phyloP scores from a whole-genome alignment of 2,329 filamentous ascomycete genomes.

The Monascus ruber region DNA sequence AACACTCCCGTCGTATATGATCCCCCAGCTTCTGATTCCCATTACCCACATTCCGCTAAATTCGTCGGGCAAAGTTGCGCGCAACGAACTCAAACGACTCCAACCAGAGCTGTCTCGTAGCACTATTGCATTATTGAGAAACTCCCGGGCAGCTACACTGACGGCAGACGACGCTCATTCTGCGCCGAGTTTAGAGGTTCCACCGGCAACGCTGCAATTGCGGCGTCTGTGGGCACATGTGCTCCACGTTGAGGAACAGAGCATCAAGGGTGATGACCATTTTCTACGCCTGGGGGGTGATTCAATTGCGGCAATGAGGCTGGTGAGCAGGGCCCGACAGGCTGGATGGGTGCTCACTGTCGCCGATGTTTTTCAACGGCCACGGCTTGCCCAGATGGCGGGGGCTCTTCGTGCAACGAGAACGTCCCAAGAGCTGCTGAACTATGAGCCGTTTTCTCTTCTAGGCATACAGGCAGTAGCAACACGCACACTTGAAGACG shows the following conservation, averaged over 20 bases:
- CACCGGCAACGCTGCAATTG: not conserved
- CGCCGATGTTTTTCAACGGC: not conserved
- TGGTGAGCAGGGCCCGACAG: not conserved
- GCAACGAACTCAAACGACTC: not conserved
- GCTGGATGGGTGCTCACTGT: not conserved
- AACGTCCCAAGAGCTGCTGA: no score
- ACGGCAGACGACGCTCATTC: not conserved
- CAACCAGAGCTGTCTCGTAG: not conserved
- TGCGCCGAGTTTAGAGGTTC: not conserved
- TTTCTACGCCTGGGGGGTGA: not conserved
- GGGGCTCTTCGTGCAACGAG: no score
- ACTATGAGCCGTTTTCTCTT: no score
- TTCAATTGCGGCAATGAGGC: not conserved
- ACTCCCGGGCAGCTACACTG: no score
- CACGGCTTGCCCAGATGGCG: no score
- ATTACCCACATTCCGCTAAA: not conserved
- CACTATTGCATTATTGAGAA: not conserved
- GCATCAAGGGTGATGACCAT: not conserved
- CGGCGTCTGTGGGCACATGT: not conserved
- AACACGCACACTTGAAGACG: no score
- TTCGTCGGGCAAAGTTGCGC: not conserved
- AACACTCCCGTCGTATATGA: not conserved
- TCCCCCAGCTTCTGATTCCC: not conserved
- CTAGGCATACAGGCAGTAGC: no score
- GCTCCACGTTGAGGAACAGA: not conserved